These are phyloP conservation scores for Solanum tarijense DNA, from an alignment of 257 asterid genomes.

Conservation along the genomic window DNA sequence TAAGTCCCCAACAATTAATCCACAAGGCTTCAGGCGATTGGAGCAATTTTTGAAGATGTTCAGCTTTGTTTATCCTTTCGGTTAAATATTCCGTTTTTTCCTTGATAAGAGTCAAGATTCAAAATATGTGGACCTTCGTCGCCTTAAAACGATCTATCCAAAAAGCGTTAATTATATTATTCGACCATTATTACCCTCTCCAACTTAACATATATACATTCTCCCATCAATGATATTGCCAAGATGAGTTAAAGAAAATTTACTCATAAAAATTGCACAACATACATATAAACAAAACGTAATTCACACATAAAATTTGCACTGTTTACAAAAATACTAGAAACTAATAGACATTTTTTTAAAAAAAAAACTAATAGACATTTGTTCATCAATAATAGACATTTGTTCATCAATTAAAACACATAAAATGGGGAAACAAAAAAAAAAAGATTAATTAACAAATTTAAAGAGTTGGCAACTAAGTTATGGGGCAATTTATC, in stretches of 20 bases:
- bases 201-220: background rate
- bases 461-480: background rate
- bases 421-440: background rate
- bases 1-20: background rate
- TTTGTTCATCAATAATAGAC: background rate
- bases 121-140: background rate
- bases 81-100: rapidly evolving
- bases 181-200: background rate
- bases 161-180: too few species aligned
- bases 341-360: background rate
- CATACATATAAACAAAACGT: background rate
- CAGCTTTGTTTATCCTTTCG: too few species aligned
- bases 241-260: background rate
- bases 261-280: background rate
- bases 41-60: background rate
- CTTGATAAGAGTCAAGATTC: background rate
- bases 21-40: background rate
- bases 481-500: background rate
- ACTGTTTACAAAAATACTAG: background rate
- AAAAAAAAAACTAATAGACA: background rate
- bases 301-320: background rate
- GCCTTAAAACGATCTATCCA: background rate
- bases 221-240: background rate
- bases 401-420: background rate
- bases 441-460: background rate